Percentiles rank a stretch among this genome's conserved stretches.
phyloP scores from a whole-genome alignment of 306 rosid genomes.

The Gastrolobium bilobum region DNA sequence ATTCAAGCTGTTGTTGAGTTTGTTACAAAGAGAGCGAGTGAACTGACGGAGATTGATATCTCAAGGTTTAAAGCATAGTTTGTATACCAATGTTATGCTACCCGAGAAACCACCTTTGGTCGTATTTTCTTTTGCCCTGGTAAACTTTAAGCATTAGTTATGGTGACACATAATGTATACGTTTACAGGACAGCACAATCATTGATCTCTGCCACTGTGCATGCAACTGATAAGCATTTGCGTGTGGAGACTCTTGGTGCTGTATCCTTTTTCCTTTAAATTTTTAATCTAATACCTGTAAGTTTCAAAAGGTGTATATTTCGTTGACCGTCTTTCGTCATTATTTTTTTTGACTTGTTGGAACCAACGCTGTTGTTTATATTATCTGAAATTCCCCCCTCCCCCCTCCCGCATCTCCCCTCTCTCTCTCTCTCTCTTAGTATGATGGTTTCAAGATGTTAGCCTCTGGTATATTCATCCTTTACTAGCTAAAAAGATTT shows the following conservation, averaged over 20 bases:
- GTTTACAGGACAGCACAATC: constrained; percentile 85
- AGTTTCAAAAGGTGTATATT: constrained; percentile 10
- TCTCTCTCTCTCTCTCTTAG: neutral
- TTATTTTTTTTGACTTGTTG: constrained; percentile 21
- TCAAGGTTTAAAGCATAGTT: constrained; percentile 72
- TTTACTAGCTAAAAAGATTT: constrained; percentile 78
- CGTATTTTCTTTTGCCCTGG: constrained; percentile 37
- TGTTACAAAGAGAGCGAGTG: constrained; percentile 81
- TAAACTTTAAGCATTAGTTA: constrained; percentile 41
- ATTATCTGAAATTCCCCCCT: neutral
- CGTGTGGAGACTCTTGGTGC: constrained; percentile 96
- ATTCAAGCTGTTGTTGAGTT: constrained; percentile 93
- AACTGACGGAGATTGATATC: constrained; percentile 80
- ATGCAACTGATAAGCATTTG: constrained; percentile 87
- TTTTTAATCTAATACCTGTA: constrained; percentile 21
- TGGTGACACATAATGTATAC: constrained; percentile 51
- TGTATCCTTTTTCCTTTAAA: constrained; percentile 69
- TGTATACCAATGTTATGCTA: constrained; percentile 28
- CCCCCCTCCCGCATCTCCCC: too few species aligned
- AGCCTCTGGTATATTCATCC: constrained; percentile 51
- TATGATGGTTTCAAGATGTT: constrained; percentile 33
- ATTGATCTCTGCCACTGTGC: constrained; percentile 77
- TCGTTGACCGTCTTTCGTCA: constrained; percentile 13
- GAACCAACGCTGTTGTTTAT: constrained; percentile 9
- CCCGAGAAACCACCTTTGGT: constrained; percentile 24